A percentile compares a stretch with the other conserved stretches of the same genome.
Conservation (phyloP, 805 yeast species). For the Debaryomyces castellii region DNA sequence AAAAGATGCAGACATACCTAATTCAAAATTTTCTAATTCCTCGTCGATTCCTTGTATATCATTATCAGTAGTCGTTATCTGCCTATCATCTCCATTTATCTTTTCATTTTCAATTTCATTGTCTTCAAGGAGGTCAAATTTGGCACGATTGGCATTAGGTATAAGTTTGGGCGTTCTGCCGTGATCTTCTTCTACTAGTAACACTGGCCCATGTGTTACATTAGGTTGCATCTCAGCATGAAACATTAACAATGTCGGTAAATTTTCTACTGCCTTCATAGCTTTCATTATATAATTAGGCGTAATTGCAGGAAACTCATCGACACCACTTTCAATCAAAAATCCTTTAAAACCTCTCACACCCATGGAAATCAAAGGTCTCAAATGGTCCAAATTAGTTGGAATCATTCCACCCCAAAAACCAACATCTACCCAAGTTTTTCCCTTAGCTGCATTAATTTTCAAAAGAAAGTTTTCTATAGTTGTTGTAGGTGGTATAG, state of each 20-base stretch:
- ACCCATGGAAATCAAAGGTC: slow-evolving; percentile 78
- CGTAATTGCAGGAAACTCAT: slow-evolving; percentile 84
- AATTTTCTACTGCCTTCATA: slow-evolving; percentile 58
- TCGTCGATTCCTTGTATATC: slow-evolving; percentile 6
- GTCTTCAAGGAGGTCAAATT: slow-evolving; percentile 14
- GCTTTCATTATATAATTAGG: slow-evolving; percentile 66
- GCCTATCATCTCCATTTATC: background rate
- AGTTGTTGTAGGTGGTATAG: slow-evolving; percentile 93
- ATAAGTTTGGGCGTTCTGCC: slow-evolving; percentile 23
- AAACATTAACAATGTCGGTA: slow-evolving; percentile 77
- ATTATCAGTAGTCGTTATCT: background rate
- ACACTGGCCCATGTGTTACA: slow-evolving; percentile 17
- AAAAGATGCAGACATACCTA: slow-evolving; percentile 42
- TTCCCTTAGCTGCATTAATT: slow-evolving; percentile 72
- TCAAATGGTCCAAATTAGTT: slow-evolving; percentile 62
- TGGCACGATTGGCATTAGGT: slow-evolving; percentile 17
- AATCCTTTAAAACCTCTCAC: slow-evolving; percentile 95
- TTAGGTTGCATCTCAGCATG: slow-evolving; percentile 85
- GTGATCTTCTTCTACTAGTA: slow-evolving; percentile 21
- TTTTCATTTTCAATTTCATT: slow-evolving; percentile 6
- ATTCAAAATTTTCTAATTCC: slow-evolving; percentile 31
- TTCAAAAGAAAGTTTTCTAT: slow-evolving; percentile 72
- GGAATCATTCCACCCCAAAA: slow-evolving; percentile 98
- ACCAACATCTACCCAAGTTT: slow-evolving; percentile 90
- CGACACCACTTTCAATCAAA: slow-evolving; percentile 92